Evolutionary conservation across 2,329 filamentous ascomycete genomes (phyloP), one percentile per base, ranked within the genome.

Genomic region (Coleophoma crateriformis): DNA sequence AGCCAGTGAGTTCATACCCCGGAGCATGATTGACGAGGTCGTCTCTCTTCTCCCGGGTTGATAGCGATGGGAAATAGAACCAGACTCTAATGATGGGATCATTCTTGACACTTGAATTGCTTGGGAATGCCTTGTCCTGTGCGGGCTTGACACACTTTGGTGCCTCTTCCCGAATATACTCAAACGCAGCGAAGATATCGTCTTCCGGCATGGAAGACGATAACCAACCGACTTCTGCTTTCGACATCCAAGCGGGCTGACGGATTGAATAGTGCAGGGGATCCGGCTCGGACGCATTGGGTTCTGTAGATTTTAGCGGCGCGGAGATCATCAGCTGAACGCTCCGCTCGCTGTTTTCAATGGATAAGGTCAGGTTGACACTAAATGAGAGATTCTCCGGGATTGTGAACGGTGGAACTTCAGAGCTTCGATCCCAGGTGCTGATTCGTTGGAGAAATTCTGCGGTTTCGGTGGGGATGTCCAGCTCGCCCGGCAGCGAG

Each of bases 1-100:
- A 83, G 0, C 80, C 80, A 0, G 79, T 82, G 1, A 84, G 69
- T 2, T 59, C 64, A 59, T 81, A 80, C 0, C 59, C 55, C 0
- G 78, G 74, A 0, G 78, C 78, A 49, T 78, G 65, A 48, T 70
- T 72, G 41, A 83, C 73, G 39, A 83, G 64, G 54, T 84, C 79
- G 54, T 77, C 72, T 43, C 80, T 70, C 57, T 83, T 84, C 42
- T 72, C 71, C 3, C 80, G 74, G 0, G 79, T 83, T 38, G 74
- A 78, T 48, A 84, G 75, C 1, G 78, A 82, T 0, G 79, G 79
- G 53, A 84, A 82, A 62, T 83, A 83, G 58, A 83, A 83, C 79
- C 79, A 83, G 1, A 77, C 79, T 8, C 80, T 67, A 3, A 78
- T 71, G 1, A 77, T 57, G 0, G 70, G 60, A 0, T 50, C 58